Conservation (phyloP, 169 alveolate species). For the Amoebophrya sp. region DNA sequence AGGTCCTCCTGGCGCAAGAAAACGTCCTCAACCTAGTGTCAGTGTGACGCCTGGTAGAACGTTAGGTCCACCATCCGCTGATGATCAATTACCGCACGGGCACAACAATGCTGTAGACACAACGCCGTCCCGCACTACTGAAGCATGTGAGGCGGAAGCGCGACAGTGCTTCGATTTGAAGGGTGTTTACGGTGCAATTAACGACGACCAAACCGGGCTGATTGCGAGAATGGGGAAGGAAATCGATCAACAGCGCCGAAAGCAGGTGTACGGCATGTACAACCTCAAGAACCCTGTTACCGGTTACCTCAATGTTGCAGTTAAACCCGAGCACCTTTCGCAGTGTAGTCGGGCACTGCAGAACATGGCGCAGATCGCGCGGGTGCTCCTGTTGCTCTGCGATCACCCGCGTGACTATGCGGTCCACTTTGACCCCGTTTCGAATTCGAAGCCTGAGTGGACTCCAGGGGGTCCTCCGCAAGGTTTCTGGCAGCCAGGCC, state of each 20-base stretch:
- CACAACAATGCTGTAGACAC: too few relatives aligned
- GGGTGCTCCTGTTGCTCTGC: not conserved
- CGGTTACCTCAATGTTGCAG: too few relatives aligned
- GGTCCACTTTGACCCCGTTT: not conserved
- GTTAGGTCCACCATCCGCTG: not conserved
- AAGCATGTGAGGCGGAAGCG: not conserved
- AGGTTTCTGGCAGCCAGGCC: not conserved
- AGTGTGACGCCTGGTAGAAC: not conserved
- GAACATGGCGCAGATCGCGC: not conserved
- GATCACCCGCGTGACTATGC: not conserved
- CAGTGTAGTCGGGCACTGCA: not conserved
- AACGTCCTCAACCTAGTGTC: not conserved
- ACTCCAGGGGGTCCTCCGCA: not conserved
- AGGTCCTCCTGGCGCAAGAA: not conserved
- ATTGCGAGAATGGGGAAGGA: not conserved
- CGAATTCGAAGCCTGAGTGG: not conserved
- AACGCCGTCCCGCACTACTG: too few relatives aligned
- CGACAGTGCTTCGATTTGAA: not conserved
- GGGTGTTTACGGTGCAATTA: not conserved
- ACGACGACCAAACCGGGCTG: not conserved
- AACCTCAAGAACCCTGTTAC: not conserved
- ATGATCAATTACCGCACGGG: too few relatives aligned
- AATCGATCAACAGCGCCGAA: not conserved
- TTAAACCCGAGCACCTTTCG: not conserved
- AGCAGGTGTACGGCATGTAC: not conserved